Base-by-base conservation (phyloP, 2,329 filamentous ascomycete genomes). In the Alternaria arborescens region DNA sequence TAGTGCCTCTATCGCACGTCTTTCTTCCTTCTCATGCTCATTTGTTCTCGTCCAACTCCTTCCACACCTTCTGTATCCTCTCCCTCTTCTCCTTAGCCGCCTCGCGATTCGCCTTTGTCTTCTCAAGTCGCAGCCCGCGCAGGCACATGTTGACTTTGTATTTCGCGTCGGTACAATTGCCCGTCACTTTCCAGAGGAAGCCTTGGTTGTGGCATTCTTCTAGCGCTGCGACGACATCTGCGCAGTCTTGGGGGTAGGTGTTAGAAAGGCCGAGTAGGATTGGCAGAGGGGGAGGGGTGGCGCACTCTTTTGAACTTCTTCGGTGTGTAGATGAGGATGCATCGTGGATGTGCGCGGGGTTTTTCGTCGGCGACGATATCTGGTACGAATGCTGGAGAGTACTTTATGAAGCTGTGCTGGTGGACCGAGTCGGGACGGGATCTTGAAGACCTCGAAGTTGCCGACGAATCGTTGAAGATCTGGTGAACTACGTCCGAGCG, bases 261-360 rank as follows among this genome's bases (percentile, higher is more conserved):
- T 60, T 55, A 58, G 62, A 40, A n/a, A 50, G 59, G 46, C 18
- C 11, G 40, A 18, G 32, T 50, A 8, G 34, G 32, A 14, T 40
- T 32, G 46, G 30, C 18, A 34, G 5, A 34, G 26, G 41, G 32
- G 42, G 40, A 34, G 28, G 41, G 59, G 22, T 38, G 32, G 50
- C 81, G 43, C 86, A 97, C 94, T 94, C 70, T 87, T 85, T 50
- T 77, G 74, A 71, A 97, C 97, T 77, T 97, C 90, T 78, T 95
- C 93, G 28, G 93, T 97, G 77, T 98, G 94, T 3, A 99, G 84
- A 82, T 97, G 94, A 55, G 95, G 96, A 92, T 99, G 95, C 95
- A 99, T 99, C 20, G 26, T 55, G 32, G 14, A 7, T 44, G 72
- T 87, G 78, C 59, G 47, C 61, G 60, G 38, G 10, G 6, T 10